Conservation (phyloP, 1,284 basidiomycete genomes). For the Boletellus deceptivus region DNA sequence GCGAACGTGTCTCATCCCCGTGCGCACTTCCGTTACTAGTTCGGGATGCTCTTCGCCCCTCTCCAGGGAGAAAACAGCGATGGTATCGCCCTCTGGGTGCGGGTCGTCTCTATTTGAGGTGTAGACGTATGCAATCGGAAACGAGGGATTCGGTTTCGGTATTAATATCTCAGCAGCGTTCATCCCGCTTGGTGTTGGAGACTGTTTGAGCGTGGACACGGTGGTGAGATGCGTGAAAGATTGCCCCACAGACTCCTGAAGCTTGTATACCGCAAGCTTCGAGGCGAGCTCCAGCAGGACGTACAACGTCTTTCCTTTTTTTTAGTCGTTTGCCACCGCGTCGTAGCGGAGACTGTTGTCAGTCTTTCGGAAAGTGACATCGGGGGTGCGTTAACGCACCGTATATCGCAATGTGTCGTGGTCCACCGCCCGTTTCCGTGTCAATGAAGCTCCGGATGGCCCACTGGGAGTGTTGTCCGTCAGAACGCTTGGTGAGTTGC, state of each 20-base stretch:
- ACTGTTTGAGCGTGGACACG: slow-evolving; percentile 42
- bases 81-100: slow-evolving; percentile 56
- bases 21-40: slow-evolving; percentile 47
- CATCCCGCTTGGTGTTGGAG: slow-evolving; percentile 42
- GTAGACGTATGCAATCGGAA: slow-evolving; percentile 52
- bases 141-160: slow-evolving; percentile 42
- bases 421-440: slow-evolving; percentile 57
- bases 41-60: slow-evolving; percentile 38
- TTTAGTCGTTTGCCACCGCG: not conserved
- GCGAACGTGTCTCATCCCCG: slow-evolving; percentile 51
- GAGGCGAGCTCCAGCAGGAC: slow-evolving; percentile 64
- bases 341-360: not conserved
- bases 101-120: slow-evolving; percentile 65
- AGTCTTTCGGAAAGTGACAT: no score
- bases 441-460: slow-evolving; percentile 41
- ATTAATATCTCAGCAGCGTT: slow-evolving; percentile 60
- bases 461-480: slow-evolving; percentile 42
- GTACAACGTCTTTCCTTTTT: slow-evolving; percentile 55
- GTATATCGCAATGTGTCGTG: slow-evolving; percentile 62
- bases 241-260: slow-evolving; percentile 31
- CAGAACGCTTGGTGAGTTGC: slow-evolving; percentile 43
- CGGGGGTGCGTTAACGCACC: slow-evolving; percentile 39
- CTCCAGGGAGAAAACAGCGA: slow-evolving; percentile 54
- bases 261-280: slow-evolving; percentile 51
- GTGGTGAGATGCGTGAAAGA: slow-evolving; percentile 33